These are phyloP conservation scores for Tulasnella sp. DNA, from an alignment of 768 basidiomycete species.

Conservation along the genomic window DNA sequence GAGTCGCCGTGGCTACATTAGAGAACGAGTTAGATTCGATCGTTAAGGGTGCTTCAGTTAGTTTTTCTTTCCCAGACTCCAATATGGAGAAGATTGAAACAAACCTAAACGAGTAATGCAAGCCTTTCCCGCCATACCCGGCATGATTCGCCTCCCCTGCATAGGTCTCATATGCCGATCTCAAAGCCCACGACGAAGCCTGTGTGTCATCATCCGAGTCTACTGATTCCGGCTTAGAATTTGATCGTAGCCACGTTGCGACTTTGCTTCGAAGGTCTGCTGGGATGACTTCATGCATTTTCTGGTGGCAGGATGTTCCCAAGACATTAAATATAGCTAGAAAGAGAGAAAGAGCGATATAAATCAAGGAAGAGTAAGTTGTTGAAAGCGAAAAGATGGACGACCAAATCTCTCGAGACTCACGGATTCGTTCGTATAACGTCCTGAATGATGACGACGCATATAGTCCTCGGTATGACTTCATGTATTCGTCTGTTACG, in stretches of 20 bases:
- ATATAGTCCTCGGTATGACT: conserved; percentile 53
- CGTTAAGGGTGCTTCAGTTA: too few relatives aligned
- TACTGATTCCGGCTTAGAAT: too few relatives aligned
- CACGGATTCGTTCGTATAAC: conserved; percentile 59
- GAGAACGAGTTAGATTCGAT: neutral
- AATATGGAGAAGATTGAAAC: too few relatives aligned
- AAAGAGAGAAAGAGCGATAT: neutral
- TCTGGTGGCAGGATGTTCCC: neutral
- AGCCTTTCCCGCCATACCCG: neutral
- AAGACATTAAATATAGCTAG: neutral
- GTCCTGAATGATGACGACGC: conserved; percentile 52
- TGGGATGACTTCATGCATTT: neutral
- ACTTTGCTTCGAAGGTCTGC: too few relatives aligned
- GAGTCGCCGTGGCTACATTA: conserved; percentile 40
- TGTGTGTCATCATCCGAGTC: too few relatives aligned
- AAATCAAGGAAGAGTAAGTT: too few relatives aligned
- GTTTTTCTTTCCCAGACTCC: too few relatives aligned
- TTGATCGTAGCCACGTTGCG: too few relatives aligned
- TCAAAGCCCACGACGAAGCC: too few relatives aligned
- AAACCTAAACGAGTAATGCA: too few relatives aligned
- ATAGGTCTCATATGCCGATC: conserved; percentile 45
- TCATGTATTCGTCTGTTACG: neutral
- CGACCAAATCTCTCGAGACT: conserved; percentile 28
- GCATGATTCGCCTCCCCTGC: conserved; percentile 52
- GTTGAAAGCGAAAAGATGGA: too few relatives aligned